Evolutionary conservation across 2,329 filamentous ascomycete species (phyloP).

Genomic region (Botryotinia narcissicola): DNA sequence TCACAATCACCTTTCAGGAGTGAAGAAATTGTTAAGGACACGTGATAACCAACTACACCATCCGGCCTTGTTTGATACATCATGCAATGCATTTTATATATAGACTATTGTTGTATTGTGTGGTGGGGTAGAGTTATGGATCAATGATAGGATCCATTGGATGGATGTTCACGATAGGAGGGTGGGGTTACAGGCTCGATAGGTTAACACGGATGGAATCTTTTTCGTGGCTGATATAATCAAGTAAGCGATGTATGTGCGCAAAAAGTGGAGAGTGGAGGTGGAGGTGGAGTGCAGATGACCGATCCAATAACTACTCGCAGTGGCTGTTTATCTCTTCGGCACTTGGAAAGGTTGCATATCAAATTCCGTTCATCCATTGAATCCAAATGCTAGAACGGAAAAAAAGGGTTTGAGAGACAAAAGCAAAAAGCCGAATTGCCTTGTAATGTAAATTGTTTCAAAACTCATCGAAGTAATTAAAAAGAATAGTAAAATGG

Average conservation of each 20-base stretch:
- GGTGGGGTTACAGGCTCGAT: background rate
- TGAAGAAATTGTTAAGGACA: background rate
- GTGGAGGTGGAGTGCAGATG: background rate
- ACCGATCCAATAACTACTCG: background rate
- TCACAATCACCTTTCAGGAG: no score
- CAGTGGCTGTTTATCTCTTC: background rate
- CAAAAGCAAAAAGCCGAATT: background rate
- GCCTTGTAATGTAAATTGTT: background rate
- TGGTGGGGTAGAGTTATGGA: no score
- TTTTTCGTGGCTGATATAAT: background rate
- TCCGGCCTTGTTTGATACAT: background rate
- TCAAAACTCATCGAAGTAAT: background rate
- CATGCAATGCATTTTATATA: rapidly evolving
- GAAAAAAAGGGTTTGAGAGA: background rate
- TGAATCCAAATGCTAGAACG: background rate
- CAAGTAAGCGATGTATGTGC: background rate
- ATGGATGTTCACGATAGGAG: no score
- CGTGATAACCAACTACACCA: constrained; percentile 19
- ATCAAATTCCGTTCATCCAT: background rate
- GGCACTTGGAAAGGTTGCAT: background rate
- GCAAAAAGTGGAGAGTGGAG: background rate
- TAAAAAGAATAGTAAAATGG: background rate
- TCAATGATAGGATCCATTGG: background rate
- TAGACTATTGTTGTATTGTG: rapidly evolving
- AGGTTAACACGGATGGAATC: background rate